Evolutionary conservation across 1,139 yeast species (phyloP).

Genomic region (Saccharomyces hybrid): DNA sequence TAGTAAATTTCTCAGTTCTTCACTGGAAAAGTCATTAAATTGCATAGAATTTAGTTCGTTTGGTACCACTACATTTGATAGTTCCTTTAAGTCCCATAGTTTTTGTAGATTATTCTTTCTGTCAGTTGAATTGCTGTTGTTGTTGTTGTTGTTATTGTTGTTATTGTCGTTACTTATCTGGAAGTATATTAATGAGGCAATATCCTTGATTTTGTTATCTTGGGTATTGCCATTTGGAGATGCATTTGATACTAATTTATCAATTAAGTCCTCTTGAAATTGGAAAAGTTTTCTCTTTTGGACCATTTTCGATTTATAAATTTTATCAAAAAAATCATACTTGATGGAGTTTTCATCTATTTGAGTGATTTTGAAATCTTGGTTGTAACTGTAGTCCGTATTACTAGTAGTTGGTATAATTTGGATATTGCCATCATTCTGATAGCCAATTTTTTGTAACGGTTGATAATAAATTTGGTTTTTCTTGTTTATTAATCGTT

Average conservation of each 20-base stretch:
- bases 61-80: constrained; percentile 21
- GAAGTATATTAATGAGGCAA: constrained; percentile 23
- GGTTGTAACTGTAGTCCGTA: constrained; percentile 33
- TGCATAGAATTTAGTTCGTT: constrained; percentile 9
- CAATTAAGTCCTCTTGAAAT: constrained; percentile 25
- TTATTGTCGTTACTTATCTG: constrained; percentile 10
- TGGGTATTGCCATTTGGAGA: constrained; percentile 3
- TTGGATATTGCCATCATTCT: constrained; percentile 64
- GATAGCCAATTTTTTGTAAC: constrained; percentile 50
- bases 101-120: constrained; percentile 19
- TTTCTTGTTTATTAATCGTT: constrained; percentile 41
- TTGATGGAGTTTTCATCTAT: constrained; percentile 63
- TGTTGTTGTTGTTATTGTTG: constrained; percentile 8
- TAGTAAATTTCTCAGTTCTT: constrained; percentile 46
- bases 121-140: constrained; percentile 3
- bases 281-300: constrained; percentile 21
- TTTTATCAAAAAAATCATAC: constrained; percentile 60
- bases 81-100: constrained; percentile 30
- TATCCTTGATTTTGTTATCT: constrained; percentile 9
- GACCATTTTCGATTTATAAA: constrained; percentile 29
- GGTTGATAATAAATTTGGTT: constrained; percentile 49
- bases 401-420: constrained; percentile 36
- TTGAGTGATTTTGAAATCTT: constrained; percentile 24
- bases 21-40: constrained; percentile 15
- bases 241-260: constrained; percentile 16